Evolutionary conservation across 2,329 filamentous ascomycete species (phyloP).

Genomic region (Pseudocercospora fuligena): DNA sequence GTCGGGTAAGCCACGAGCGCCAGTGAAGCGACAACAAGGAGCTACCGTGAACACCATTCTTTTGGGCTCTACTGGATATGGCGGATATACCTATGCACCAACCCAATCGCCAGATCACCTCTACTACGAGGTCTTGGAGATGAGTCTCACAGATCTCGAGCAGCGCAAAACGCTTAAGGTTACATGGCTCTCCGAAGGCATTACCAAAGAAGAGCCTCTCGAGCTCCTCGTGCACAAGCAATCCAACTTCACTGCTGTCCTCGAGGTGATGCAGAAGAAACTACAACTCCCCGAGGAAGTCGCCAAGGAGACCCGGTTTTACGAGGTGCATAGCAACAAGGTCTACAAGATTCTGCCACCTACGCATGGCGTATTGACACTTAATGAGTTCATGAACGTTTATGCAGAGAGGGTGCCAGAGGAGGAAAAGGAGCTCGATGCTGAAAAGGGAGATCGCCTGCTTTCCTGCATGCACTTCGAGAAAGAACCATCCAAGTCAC

Average conservation of each 20-base stretch:
- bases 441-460: constrained; percentile 58
- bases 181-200: constrained; percentile 84
- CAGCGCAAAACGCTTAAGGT: constrained; percentile 88
- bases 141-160: constrained; percentile 90
- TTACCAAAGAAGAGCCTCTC: constrained; percentile 84
- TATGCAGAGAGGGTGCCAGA: constrained; percentile 82
- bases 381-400: constrained; percentile 84
- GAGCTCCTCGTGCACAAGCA: constrained; percentile 89
- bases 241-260: constrained; percentile 77
- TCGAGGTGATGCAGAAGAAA: constrained; percentile 78
- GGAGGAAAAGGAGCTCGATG: constrained; percentile 55
- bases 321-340: constrained; percentile 81
- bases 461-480: constrained; percentile 93
- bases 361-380: constrained; percentile 74
- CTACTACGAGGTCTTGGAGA: constrained; percentile 92
- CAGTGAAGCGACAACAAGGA: constrained; percentile 73
- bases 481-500: constrained; percentile 79
- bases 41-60: constrained; percentile 81
- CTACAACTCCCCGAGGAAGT: constrained; percentile 77
- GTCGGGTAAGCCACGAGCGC: constrained; percentile 75
- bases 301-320: constrained; percentile 74
- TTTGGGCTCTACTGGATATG: constrained; percentile 67
- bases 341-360: constrained; percentile 77
- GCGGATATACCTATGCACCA: constrained; percentile 68
- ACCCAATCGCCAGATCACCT: constrained; percentile 69